Evolutionary conservation across 306 rosid species (phyloP), one percentile per base, ranked within the genome.

Genomic region (Alnus glutinosa): DNA sequence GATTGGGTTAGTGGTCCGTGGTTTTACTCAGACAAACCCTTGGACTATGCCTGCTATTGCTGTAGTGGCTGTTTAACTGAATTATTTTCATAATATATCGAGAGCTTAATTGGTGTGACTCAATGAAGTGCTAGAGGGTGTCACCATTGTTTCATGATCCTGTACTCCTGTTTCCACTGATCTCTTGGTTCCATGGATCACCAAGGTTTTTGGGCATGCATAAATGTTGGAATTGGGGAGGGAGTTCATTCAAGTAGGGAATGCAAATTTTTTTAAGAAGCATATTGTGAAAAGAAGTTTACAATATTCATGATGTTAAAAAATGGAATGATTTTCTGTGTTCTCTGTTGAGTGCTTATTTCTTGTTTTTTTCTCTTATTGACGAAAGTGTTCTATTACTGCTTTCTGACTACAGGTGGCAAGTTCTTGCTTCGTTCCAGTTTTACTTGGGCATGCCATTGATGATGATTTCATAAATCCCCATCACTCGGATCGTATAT

Each of bases 391-490:
- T 62, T 75, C 76, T 58, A 68, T 73, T 66, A 59, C 84, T 74
- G 76, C 52, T 80, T 75, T 80, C 55, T 75, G 75, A 64, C 61
- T 61, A 68, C 81, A 96, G 99, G 98, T 87, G 70, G 98, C 99
- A 78, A 90, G 87, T 79, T 86, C 96, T 78, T 91, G 98, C 85
- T 93, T 90, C 54, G 94, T 90, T 80, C 98, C 99, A 39, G 89
- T 87, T 78, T 82, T 91, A 76, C 55, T 96, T 48, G 99, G 99
- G 58, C 99, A 96, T 78, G 99, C 92, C 80, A 85, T 85, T 79
- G 98, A 96, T 37, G 99, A 96, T 82, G 99, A 93, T 89, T 93
- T 96, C 77, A 93, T 96, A 78, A 93, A 75, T 10, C 98, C 99
- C 73, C 98, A 88, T 86, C 99, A 96, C 84, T 88, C 99, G 4